phyloP scores from a whole-genome alignment of 495 filamentous ascomycete species.

The Lasiosphaeris hirsuta region DNA sequence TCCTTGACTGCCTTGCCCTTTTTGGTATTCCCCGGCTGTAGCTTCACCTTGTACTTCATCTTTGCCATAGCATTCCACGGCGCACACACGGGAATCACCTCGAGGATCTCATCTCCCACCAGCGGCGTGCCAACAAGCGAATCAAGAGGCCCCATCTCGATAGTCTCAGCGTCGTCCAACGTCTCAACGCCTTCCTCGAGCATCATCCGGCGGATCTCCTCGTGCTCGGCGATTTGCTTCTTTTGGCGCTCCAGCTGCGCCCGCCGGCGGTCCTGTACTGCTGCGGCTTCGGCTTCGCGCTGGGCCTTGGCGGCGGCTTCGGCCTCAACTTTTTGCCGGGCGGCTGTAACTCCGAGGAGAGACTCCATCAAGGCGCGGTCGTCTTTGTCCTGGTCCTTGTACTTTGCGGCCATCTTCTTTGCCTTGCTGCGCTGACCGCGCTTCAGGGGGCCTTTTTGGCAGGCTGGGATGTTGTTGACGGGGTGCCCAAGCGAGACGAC shows the following conservation, averaged over 20 bases:
- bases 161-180: conserved; percentile 50
- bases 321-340: conserved; percentile 48
- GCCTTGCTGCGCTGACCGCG: conserved; percentile 82
- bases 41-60: conserved; percentile 86
- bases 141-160: conserved; percentile 65
- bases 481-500: conserved; percentile 13
- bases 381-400: conserved; percentile 91
- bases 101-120: conserved; percentile 82
- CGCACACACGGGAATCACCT: conserved; percentile 84
- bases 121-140: conserved; percentile 72
- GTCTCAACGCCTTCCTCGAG: conserved; percentile 45
- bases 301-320: conserved; percentile 50
- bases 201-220: conserved; percentile 59
- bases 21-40: conserved; percentile 87
- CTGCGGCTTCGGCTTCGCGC: conserved; percentile 58
- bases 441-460: conserved; percentile 45
- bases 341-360: conserved; percentile 70
- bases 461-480: conserved; percentile 23
- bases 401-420: conserved; percentile 86
- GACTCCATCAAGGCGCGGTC: conserved; percentile 79
- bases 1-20: conserved; percentile 94
- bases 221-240: conserved; percentile 58
- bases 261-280: conserved; percentile 65
- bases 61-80: conserved; percentile 76
- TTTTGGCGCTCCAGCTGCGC: conserved; percentile 74